Conservation (phyloP, 2,329 filamentous ascomycete species). For the Aciculosporium take region DNA sequence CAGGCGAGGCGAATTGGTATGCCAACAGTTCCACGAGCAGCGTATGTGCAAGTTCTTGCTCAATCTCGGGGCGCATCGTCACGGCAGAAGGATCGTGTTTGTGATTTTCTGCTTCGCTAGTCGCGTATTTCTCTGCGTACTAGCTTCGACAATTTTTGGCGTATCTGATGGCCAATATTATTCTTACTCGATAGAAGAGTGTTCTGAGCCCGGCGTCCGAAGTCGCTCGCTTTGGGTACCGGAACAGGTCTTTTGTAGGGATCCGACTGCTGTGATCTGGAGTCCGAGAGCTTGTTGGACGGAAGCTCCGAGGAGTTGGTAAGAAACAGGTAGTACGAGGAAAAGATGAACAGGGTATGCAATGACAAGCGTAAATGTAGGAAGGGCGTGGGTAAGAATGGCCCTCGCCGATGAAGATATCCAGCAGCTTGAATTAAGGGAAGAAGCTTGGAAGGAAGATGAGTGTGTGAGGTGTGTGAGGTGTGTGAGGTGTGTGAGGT, state of each 20-base stretch:
- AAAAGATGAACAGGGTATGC: constrained; percentile 6
- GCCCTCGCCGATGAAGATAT: constrained; percentile 14
- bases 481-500: not conserved
- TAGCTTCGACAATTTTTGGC: not conserved
- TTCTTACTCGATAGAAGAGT: not conserved
- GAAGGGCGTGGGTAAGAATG: constrained; percentile 12
- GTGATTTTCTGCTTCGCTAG: not conserved
- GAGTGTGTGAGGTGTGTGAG: not conserved
- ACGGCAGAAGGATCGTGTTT: constrained; percentile 8
- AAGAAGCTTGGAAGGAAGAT: not conserved
- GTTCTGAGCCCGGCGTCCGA: not conserved
- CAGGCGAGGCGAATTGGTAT: constrained; percentile 97
- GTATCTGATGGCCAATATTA: not conserved
- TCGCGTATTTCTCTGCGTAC: not conserved
- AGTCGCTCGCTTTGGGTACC: not conserved
- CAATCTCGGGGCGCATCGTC: constrained; percentile 92
- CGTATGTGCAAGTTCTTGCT: constrained; percentile 98
- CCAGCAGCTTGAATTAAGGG: constrained; percentile 4
- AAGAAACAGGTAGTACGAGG: constrained; percentile 6
- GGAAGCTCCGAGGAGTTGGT: constrained; percentile 11
- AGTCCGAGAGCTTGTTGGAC: constrained; percentile 2
- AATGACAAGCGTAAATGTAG: constrained; percentile 8
- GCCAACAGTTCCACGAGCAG: constrained; percentile 96
- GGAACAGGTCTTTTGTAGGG: not conserved
- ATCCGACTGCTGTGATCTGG: not conserved